phyloP scores from a whole-genome alignment of 2,329 filamentous ascomycete species.

The Ophiostoma populinum region DNA sequence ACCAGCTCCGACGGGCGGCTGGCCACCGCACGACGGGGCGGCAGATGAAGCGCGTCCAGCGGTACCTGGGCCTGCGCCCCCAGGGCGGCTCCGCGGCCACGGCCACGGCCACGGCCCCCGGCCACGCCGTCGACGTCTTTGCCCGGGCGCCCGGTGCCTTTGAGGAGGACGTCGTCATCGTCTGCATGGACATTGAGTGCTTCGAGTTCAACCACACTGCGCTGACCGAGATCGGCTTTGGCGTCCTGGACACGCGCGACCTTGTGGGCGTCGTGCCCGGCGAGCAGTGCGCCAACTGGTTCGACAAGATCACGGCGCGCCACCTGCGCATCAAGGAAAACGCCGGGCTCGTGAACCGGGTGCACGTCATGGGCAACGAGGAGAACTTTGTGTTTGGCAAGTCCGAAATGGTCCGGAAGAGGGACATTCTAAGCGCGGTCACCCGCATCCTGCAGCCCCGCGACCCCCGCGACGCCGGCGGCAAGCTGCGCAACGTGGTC shows the following conservation, averaged over 20 bases:
- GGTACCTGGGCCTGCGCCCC: slow-evolving; percentile 51
- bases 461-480: not conserved
- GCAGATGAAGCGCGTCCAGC: slow-evolving; percentile 37
- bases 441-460: slow-evolving; percentile 8
- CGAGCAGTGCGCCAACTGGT: slow-evolving; percentile 46
- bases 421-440: slow-evolving; percentile 20
- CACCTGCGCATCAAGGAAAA: slow-evolving; percentile 68
- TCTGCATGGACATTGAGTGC: slow-evolving; percentile 70
- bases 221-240: slow-evolving; percentile 76
- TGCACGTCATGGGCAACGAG: slow-evolving; percentile 57
- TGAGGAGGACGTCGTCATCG: slow-evolving; percentile 45
- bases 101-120: too few relatives aligned
- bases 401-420: slow-evolving; percentile 23
- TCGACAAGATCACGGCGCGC: slow-evolving; percentile 43
- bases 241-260: slow-evolving; percentile 54
- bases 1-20: too few relatives aligned
- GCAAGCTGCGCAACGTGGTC: slow-evolving; percentile 32
- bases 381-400: slow-evolving; percentile 52
- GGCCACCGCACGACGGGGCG: too few relatives aligned
- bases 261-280: slow-evolving; percentile 41
- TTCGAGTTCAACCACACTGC: slow-evolving; percentile 48
- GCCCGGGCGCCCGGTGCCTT: slow-evolving; percentile 26
- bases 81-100: not conserved
- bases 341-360: slow-evolving; percentile 43
- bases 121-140: slow-evolving; percentile 32